Conservation (phyloP, 75 land plant genomes). For the Picea sitchensis region DNA sequence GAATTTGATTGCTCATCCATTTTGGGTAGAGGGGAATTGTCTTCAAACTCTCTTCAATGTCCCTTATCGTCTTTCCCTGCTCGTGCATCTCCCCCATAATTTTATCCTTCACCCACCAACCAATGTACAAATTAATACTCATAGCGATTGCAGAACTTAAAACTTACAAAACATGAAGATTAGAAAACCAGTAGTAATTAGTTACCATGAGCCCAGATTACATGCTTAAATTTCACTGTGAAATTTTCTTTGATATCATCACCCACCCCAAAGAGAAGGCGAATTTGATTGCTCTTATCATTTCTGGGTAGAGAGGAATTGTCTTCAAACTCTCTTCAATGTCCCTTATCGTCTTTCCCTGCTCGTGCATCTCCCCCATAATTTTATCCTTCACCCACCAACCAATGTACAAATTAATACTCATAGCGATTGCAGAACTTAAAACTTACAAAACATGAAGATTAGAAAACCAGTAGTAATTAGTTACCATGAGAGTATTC, state of each 20-base stretch:
- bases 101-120: slow-evolving; percentile 45
- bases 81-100: slow-evolving; percentile 72
- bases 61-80: slow-evolving; percentile 55
- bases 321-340: slow-evolving; percentile 45
- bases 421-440: not conserved
- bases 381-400: slow-evolving; percentile 51
- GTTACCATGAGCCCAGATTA: slow-evolving; percentile 37
- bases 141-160: not conserved
- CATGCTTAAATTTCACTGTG: no score
- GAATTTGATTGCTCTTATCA: slow-evolving; percentile 54
- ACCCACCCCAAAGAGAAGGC: slow-evolving; percentile 64
- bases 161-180: slow-evolving; percentile 12
- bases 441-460: slow-evolving; percentile 10
- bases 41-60: slow-evolving; percentile 51
- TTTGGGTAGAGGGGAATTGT: slow-evolving; percentile 52
- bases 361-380: slow-evolving; percentile 68
- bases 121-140: not conserved
- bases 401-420: not conserved
- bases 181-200: not conserved
- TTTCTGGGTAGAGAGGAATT: slow-evolving; percentile 55
- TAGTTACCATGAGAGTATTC: slow-evolving; percentile 57
- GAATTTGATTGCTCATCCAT: slow-evolving; percentile 57
- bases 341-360: slow-evolving; percentile 59
- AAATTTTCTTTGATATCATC: no score
- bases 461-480: not conserved